Evolutionary conservation across 495 filamentous ascomycete genomes (phyloP).

Genomic region (Podospora didyma): DNA sequence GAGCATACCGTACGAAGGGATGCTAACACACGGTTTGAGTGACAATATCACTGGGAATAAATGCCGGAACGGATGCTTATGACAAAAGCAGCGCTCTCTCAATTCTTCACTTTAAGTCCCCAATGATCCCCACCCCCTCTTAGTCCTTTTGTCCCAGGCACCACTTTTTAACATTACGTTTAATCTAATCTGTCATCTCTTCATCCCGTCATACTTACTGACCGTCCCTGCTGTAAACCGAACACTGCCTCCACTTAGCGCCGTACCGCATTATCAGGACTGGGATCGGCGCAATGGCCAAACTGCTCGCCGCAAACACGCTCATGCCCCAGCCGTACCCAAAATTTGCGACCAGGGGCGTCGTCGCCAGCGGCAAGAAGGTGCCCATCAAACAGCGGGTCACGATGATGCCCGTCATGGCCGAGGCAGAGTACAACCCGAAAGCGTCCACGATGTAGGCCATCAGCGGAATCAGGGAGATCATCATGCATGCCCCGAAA

Average conservation of each 20-base stretch:
- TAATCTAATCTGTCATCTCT: neutral
- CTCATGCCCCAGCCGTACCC: constrained; percentile 50
- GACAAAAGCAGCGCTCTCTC: too few relatives aligned
- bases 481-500: constrained; percentile 37
- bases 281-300: constrained; percentile 48
- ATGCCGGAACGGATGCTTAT: too few relatives aligned
- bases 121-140: too few relatives aligned
- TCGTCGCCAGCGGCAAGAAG: constrained; percentile 46
- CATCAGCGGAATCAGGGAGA: constrained; percentile 46
- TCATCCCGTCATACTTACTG: neutral
- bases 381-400: constrained; percentile 51
- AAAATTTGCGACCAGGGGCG: constrained; percentile 37
- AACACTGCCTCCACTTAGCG: constrained; percentile 44
- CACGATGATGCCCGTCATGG: constrained; percentile 54
- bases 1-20: too few relatives aligned
- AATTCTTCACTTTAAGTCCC: too few relatives aligned
- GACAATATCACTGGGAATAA: too few relatives aligned
- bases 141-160: too few relatives aligned
- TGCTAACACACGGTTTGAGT: too few relatives aligned
- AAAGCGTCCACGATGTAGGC: constrained; percentile 58
- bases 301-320: constrained; percentile 32
- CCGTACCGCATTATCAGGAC: constrained; percentile 48
- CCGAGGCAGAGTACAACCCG: constrained; percentile 50
- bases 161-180: too few relatives aligned
- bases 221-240: constrained; percentile 40